Evolutionary conservation across 129 eudicot species (phyloP).

Genomic region (Lonicera japonica): DNA sequence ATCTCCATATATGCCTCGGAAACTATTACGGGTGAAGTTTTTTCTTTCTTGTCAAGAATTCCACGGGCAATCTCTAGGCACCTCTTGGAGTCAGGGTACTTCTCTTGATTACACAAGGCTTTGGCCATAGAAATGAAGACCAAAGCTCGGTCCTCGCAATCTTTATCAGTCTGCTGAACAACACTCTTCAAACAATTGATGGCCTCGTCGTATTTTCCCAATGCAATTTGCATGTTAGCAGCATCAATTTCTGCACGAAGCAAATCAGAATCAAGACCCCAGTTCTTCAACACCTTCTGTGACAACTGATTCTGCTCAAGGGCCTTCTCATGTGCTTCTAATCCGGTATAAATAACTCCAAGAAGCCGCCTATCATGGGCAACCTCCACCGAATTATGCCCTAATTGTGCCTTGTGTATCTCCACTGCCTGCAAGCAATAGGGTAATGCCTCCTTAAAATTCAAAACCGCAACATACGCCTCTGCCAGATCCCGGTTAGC

Average conservation of each 20-base stretch:
- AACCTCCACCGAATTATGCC: constrained; percentile 77
- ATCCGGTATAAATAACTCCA: constrained; percentile 84
- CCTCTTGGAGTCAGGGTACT: constrained; percentile 55
- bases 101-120: constrained; percentile 70
- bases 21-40: constrained; percentile 39
- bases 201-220: constrained; percentile 77
- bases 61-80: constrained; percentile 72
- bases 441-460: constrained; percentile 71
- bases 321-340: constrained; percentile 77
- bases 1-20: constrained; percentile 78
- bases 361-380: constrained; percentile 77
- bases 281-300: constrained; percentile 66
- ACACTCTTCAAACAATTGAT: constrained; percentile 55
- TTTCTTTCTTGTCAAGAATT: constrained; percentile 57
- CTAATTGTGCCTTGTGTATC: constrained; percentile 49
- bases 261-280: constrained; percentile 75
- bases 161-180: constrained; percentile 70
- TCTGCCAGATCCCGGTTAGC: constrained; percentile 71
- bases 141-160: constrained; percentile 75
- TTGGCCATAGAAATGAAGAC: constrained; percentile 78
- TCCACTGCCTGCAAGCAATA: constrained; percentile 75
- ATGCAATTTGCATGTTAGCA: constrained; percentile 85
- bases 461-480: constrained; percentile 65
- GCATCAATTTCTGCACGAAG: constrained; percentile 86
- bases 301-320: constrained; percentile 78